Conservation (phyloP, 352 stramenopile species). For the Globisporangium okanoganense region DNA sequence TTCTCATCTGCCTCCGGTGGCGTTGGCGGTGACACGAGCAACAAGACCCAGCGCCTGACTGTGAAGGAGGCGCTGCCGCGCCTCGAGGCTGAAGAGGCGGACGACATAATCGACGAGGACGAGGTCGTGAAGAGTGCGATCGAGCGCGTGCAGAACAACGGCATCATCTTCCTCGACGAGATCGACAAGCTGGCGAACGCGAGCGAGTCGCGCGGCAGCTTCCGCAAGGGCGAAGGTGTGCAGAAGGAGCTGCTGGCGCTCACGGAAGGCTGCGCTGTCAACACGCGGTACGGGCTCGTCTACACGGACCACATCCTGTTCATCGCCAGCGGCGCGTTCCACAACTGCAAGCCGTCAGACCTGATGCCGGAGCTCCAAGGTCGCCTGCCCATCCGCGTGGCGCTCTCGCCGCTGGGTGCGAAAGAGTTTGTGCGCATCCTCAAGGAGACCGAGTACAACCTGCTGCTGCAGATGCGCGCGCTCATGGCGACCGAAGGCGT, state of each 20-base stretch:
- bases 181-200: slow-evolving; percentile 98
- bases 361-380: slow-evolving; percentile 98
- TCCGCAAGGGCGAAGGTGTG: slow-evolving; percentile 94
- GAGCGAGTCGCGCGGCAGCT: slow-evolving; percentile 87
- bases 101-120: slow-evolving; percentile 71
- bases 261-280: slow-evolving; percentile 96
- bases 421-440: slow-evolving; percentile 98
- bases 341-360: slow-evolving; percentile 96
- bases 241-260: slow-evolving; percentile 98
- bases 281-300: slow-evolving; percentile 92
- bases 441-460: slow-evolving; percentile 94
- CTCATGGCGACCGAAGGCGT: slow-evolving; percentile 96
- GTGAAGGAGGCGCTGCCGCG: slow-evolving; percentile 69
- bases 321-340: slow-evolving; percentile 95
- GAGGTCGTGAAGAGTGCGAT: slow-evolving; percentile 70
- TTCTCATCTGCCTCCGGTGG: slow-evolving; percentile 16
- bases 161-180: slow-evolving; percentile 99
- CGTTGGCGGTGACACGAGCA: slow-evolving; percentile 15
- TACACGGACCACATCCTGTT: slow-evolving; percentile 99
- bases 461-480: slow-evolving; percentile 95
- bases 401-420: slow-evolving; percentile 95
- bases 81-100: slow-evolving; percentile 72
- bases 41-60: slow-evolving; percentile 55
- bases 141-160: slow-evolving; percentile 94
- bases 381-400: slow-evolving; percentile 97